phyloP scores from a whole-genome alignment of 2,329 filamentous ascomycete species.

The Penicillium decumbens region DNA sequence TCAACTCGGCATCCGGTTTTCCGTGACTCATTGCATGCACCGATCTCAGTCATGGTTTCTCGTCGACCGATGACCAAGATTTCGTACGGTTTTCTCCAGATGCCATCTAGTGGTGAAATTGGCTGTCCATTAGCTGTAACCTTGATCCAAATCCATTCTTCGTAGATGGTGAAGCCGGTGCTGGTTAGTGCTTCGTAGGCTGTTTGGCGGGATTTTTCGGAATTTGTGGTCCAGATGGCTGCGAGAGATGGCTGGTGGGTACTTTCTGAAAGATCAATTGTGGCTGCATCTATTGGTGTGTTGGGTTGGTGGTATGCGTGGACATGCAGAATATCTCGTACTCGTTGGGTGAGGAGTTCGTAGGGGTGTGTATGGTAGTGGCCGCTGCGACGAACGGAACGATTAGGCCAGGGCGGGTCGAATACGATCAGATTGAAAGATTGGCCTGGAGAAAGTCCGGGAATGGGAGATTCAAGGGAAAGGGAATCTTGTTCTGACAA shows the following conservation, averaged over 20 bases:
- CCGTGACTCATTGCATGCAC: neutral
- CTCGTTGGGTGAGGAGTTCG: constrained; percentile 26
- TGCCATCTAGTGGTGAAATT: constrained; percentile 48
- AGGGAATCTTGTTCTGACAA: constrained; percentile 14
- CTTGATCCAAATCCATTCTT: constrained; percentile 65
- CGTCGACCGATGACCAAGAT: constrained; percentile 48
- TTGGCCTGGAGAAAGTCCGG: constrained; percentile 22
- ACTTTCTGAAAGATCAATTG: neutral
- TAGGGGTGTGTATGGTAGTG: constrained; percentile 43
- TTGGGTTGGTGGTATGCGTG: constrained; percentile 34
- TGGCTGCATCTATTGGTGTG: neutral
- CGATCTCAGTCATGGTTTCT: constrained; percentile 15
- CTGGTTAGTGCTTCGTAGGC: constrained; percentile 43
- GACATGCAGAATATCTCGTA: constrained; percentile 44
- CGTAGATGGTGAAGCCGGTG: constrained; percentile 48
- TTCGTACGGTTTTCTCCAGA: constrained; percentile 61
- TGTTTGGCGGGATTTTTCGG: constrained; percentile 45
- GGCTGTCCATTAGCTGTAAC: constrained; percentile 51
- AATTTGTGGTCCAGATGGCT: constrained; percentile 61
- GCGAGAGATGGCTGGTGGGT: constrained; percentile 37
- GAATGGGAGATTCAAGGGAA: constrained; percentile 19
- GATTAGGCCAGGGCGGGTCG: constrained; percentile 62
- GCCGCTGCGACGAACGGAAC: constrained; percentile 52
- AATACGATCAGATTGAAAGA: constrained; percentile 57
- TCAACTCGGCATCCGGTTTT: constrained; percentile 1